These are phyloP conservation scores for Penicillium coprophilum DNA, from an alignment of 495 filamentous ascomycete genomes.

Conservation along the genomic window DNA sequence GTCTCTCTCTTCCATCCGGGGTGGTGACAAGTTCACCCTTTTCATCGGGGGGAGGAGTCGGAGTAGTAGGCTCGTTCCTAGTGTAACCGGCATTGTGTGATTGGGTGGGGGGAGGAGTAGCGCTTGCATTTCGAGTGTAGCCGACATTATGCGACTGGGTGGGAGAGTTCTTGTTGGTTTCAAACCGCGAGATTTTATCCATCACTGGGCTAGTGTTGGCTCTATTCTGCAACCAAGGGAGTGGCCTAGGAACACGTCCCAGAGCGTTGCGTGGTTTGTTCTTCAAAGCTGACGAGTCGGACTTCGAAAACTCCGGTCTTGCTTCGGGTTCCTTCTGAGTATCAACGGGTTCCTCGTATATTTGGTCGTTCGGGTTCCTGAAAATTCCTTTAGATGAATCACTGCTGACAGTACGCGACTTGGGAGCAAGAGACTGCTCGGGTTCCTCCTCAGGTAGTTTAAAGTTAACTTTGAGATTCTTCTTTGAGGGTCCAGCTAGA, in stretches of 20 bases:
- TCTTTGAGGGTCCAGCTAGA: slow-evolving; percentile 28
- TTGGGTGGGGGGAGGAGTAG: slow-evolving; percentile 52
- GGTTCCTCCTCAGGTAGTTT: slow-evolving; percentile 34
- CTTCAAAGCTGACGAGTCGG: slow-evolving; percentile 52
- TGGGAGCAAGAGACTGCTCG: slow-evolving; percentile 20
- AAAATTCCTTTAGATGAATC: slow-evolving; percentile 49
- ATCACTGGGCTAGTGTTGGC: slow-evolving; percentile 46
- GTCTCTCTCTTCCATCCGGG: slow-evolving; percentile 77
- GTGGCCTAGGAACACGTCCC: slow-evolving; percentile 49
- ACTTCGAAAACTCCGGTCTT: slow-evolving; percentile 35
- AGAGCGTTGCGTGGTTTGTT: slow-evolving; percentile 57
- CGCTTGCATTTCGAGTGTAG: slow-evolving; percentile 64
- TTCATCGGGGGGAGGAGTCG: slow-evolving; percentile 27
- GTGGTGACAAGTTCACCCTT: slow-evolving; percentile 33
- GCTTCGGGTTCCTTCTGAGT: slow-evolving; percentile 28
- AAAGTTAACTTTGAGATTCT: slow-evolving; percentile 46
- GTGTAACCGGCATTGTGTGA: slow-evolving; percentile 73
- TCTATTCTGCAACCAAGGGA: slow-evolving; percentile 35
- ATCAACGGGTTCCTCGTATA: slow-evolving; percentile 79
- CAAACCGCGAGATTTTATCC: slow-evolving; percentile 61
- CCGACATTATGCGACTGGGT: slow-evolving; percentile 70
- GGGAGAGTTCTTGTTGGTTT: slow-evolving; percentile 76
- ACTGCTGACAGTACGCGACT: slow-evolving; percentile 36
- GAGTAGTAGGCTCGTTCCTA: slow-evolving; percentile 53
- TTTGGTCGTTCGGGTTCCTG: slow-evolving; percentile 69